Base-by-base conservation (phyloP, 2,329 filamentous ascomycete genomes). In the Trichoderma hamatum region DNA sequence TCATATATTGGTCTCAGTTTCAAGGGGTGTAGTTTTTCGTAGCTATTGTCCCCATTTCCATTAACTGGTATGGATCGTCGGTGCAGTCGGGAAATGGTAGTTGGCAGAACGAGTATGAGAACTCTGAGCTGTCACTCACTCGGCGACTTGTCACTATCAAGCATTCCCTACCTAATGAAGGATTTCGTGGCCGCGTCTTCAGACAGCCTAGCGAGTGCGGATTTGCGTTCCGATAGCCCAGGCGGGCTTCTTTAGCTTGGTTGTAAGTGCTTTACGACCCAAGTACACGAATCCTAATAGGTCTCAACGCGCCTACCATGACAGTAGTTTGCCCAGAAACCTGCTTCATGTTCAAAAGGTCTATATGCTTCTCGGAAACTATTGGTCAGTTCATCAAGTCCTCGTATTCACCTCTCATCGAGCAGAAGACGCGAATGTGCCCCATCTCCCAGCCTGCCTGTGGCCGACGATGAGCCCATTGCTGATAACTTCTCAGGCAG, bases 31-130 rank as follows among this genome's bases (percentile, higher is more conserved):
- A 34, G 26, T 32, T 46, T 26, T 24, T 10, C 32, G 28, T 21
- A 11, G 51, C 51, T 26, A 34, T 43, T 58, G 32, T 39, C 16
- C 16, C n/a, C n/a, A 21, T 49, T 26, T 32, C 14, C n/a, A 36
- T 16, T 11, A 32, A 51, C 55, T 63, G 71, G 71, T 69, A 72
- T 72, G 71, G 71, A 72, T 72, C 71, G 64, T 51, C 64, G 19
- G 64, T 26, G 14, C 34, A 21, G 39, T 39, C 7, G 34, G 43
- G 39, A 59, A 32, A 30, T 19, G 34, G 46, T 11, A 46, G 11
- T 16, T 32, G 63, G 39, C 63, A 24, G 19, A 34, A 28, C 9
- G n/a, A 58, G 26, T 9, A 30, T 34, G 9, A 34, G 28, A 56
- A 34, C 26, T 13, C 34, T 28, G 16, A 5, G 28, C 28, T 28